Evolutionary conservation across 148 eudicot species (phyloP).

Genomic region (Selenicereus undatus): DNA sequence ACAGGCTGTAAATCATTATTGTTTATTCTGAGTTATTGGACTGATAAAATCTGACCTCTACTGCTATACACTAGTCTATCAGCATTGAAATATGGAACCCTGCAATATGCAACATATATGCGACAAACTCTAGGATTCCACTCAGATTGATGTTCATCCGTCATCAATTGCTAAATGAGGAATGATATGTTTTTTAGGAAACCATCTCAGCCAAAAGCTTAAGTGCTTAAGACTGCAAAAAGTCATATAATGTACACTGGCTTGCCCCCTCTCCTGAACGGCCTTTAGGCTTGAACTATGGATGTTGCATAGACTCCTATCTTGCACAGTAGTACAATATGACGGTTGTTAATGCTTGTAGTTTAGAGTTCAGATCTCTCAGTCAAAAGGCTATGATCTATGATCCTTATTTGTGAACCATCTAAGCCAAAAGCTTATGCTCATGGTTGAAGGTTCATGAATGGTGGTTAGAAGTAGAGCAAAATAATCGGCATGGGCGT

Average conservation of each 20-base stretch:
- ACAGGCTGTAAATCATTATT: no score
- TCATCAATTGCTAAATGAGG: background rate
- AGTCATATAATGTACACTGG: background rate
- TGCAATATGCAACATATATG: background rate
- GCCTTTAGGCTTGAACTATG: background rate
- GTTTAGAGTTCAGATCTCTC: background rate
- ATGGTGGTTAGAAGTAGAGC: background rate
- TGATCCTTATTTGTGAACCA: background rate
- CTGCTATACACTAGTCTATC: background rate
- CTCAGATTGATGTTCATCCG: background rate
- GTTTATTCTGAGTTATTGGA: background rate
- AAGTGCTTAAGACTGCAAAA: no score
- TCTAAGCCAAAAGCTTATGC: background rate
- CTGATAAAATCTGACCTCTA: background rate
- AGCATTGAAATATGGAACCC: background rate
- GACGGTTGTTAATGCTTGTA: no score
- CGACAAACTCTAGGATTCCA: background rate
- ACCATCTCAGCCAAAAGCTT: background rate
- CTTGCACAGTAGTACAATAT: background rate
- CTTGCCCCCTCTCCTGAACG: background rate
- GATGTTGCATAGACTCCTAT: background rate
- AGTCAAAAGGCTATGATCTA: background rate
- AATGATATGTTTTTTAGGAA: background rate
- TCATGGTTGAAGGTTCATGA: background rate
- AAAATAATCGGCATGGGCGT: no score